These are phyloP conservation scores for Candida mattraensis DNA, from an alignment of 805 yeast species.

Conservation along the genomic window DNA sequence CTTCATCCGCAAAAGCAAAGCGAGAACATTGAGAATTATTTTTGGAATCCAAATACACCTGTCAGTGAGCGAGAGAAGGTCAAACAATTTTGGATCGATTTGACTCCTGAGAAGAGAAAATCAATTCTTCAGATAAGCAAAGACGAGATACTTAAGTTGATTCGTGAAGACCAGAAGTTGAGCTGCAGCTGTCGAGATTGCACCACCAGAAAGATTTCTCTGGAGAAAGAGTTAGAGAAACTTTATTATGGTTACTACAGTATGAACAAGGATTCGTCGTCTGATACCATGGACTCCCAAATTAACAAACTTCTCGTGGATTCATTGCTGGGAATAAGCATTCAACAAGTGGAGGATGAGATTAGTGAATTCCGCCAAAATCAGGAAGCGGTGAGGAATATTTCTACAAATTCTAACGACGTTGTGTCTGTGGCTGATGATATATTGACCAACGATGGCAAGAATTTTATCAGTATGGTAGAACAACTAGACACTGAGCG, in stretches of 20 bases:
- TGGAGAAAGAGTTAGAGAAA: conserved; percentile 74
- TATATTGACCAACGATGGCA: conserved; percentile 73
- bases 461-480: conserved; percentile 74
- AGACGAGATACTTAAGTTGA: conserved; percentile 62
- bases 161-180: conserved; percentile 57
- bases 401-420: conserved; percentile 4
- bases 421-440: conserved; percentile 68
- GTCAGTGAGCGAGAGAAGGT: conserved; percentile 53
- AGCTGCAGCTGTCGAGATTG: conserved; percentile 75
- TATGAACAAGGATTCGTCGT: conserved; percentile 31
- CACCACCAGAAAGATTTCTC: conserved; percentile 67
- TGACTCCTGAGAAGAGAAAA: conserved; percentile 59
- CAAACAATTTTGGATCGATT: conserved; percentile 63
- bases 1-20: conserved; percentile 19
- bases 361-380: no score
- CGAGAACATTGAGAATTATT: conserved; percentile 24
- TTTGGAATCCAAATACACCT: conserved; percentile 36
- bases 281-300: conserved; percentile 38
- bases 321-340: conserved; percentile 26
- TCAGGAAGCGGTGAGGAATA: conserved; percentile 2
- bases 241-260: conserved; percentile 70
- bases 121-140: conserved; percentile 65
- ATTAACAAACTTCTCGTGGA: conserved; percentile 27
- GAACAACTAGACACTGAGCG: conserved; percentile 66
- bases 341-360: conserved; percentile 9